Conservation (phyloP, 306 rosid species). For the Lathyrus aphaca region DNA sequence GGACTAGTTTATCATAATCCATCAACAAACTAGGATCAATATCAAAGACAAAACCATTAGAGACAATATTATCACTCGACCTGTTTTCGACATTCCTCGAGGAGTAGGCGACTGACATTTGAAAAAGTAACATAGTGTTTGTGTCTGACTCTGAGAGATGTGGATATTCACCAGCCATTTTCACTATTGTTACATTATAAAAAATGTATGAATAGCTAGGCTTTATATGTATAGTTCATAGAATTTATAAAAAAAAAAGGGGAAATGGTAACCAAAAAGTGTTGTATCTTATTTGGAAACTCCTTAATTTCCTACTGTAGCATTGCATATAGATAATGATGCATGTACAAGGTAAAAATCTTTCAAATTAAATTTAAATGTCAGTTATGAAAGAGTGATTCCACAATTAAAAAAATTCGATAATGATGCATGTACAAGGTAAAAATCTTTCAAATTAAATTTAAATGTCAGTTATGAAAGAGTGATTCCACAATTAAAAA, state of each 20-base stretch:
- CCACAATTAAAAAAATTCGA: no score
- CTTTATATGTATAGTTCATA: not conserved
- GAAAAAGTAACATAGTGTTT: conserved; percentile 6
- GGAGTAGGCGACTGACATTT: not conserved
- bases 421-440: no score
- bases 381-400: no score
- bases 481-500: no score
- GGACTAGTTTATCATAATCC: conserved; percentile 34
- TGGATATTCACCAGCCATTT: conserved; percentile 36
- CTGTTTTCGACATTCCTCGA: not conserved
- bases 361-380: no score
- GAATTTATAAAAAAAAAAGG: not conserved
- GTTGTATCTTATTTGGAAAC: no score
- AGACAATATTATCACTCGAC: not conserved
- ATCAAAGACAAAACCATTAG: conserved; percentile 42
- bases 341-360: no score
- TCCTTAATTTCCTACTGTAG: no score
- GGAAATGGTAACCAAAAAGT: no score
- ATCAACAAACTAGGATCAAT: conserved; percentile 48
- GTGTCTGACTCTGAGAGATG: not conserved
- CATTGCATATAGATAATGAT: no score
- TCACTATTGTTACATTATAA: not conserved
- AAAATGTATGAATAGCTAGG: not conserved
- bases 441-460: no score
- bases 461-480: no score